phyloP scores from a whole-genome alignment of 495 filamentous ascomycete genomes.

The Lepraria neglecta region DNA sequence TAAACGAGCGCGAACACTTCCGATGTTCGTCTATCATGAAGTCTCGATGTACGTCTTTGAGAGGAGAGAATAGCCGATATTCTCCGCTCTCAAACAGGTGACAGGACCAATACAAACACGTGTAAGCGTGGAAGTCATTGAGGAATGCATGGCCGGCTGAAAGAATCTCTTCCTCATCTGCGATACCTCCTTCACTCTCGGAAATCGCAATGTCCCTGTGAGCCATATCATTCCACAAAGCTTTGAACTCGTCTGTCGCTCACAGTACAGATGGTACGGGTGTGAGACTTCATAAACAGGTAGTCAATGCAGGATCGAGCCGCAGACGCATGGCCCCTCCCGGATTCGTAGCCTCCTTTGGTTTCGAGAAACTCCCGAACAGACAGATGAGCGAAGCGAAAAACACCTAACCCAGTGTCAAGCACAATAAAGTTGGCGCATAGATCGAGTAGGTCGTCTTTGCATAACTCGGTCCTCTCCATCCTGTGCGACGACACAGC shows the following conservation, averaged over 20 bases:
- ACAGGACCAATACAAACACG: conserved; percentile 3
- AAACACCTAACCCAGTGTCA: conserved; percentile 23
- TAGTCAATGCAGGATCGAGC: conserved; percentile 12
- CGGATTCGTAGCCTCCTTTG: conserved; percentile 4
- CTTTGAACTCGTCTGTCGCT: background rate
- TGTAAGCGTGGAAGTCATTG: conserved; percentile 6
- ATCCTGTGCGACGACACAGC: background rate
- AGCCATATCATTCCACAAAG: background rate
- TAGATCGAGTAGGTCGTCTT: conserved; percentile 8
- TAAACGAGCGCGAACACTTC: background rate
- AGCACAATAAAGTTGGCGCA: conserved; percentile 26
- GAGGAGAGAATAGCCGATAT: background rate
- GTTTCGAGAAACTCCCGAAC: conserved; percentile 26
- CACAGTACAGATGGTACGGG: background rate
- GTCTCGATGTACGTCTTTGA: background rate
- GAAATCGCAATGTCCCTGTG: no score
- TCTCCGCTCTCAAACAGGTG: background rate
- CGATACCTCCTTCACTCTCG: background rate
- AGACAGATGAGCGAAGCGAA: conserved; percentile 33
- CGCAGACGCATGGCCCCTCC: background rate
- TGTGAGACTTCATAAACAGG: background rate
- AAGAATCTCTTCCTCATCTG: background rate
- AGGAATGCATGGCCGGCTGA: background rate
- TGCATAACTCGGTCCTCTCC: background rate
- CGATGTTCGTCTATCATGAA: conserved; percentile 6